Percentiles rank a stretch among this genome's conserved stretches.
Conservation (phyloP, 2,329 filamentous ascomycete species). For the Cercospora sp. region DNA sequence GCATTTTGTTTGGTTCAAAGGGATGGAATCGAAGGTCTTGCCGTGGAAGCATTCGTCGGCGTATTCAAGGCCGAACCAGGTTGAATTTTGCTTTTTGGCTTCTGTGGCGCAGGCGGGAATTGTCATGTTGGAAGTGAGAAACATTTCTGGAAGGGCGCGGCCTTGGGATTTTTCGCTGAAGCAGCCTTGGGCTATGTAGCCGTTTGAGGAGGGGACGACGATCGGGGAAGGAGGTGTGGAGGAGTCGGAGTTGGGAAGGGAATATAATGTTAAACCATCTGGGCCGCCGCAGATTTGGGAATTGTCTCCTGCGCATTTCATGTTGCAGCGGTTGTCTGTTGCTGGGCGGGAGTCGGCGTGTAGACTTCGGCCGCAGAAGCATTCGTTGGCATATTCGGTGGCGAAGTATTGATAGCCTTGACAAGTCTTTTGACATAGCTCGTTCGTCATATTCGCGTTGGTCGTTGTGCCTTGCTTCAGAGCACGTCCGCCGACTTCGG, state of each 20-base stretch:
- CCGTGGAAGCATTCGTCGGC: slow-evolving; percentile 24
- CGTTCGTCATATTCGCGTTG: slow-evolving; percentile 41
- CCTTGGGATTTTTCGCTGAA: slow-evolving; percentile 29
- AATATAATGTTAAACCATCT: slow-evolving; percentile 10
- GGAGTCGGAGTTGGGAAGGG: slow-evolving; percentile 1
- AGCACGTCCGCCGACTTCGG: slow-evolving; percentile 35
- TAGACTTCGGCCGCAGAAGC: slow-evolving; percentile 29
- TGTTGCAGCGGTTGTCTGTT: slow-evolving; percentile 26
- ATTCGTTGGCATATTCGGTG: slow-evolving; percentile 40
- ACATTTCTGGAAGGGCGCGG: slow-evolving; percentile 30
- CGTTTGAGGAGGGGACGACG: slow-evolving; percentile 20
- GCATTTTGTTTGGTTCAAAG: not conserved
- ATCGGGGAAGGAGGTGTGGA: slow-evolving; percentile 12
- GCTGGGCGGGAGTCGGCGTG: slow-evolving; percentile 10
- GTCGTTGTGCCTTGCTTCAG: slow-evolving; percentile 28
- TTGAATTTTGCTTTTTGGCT: slow-evolving; percentile 28
- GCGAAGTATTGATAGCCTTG: slow-evolving; percentile 40
- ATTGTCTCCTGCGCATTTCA: slow-evolving; percentile 28
- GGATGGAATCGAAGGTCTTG: not conserved
- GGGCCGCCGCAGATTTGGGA: slow-evolving; percentile 31
- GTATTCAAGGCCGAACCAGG: slow-evolving; percentile 39
- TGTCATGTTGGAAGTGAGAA: slow-evolving; percentile 27
- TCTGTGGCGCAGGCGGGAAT: slow-evolving; percentile 29
- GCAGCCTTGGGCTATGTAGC: slow-evolving; percentile 33
- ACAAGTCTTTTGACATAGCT: slow-evolving; percentile 38